Evolutionary conservation across 1,284 basidiomycete species (phyloP).

Genomic region (Austropuccinia psidii): DNA sequence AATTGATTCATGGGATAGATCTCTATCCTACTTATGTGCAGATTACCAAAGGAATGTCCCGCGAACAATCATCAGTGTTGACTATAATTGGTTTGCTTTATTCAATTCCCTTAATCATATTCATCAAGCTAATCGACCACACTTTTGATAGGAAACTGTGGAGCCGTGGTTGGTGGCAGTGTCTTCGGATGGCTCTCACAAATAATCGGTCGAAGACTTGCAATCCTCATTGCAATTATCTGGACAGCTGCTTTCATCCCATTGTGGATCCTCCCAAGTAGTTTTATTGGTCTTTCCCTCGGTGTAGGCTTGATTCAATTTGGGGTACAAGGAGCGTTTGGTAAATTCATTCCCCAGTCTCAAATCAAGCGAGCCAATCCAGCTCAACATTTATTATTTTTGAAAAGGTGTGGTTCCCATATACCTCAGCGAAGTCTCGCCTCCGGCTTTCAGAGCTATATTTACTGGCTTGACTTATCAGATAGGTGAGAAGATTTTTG

Average conservation of each 20-base stretch:
- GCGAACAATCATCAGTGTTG: slow-evolving; percentile 5
- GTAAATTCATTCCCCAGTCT: slow-evolving; percentile 44
- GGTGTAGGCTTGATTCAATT: slow-evolving; percentile 64
- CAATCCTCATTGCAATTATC: slow-evolving; percentile 59
- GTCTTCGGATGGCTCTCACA: slow-evolving; percentile 73
- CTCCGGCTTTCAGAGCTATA: slow-evolving; percentile 83
- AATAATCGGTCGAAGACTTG: slow-evolving; percentile 77
- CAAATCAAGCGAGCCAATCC: background rate
- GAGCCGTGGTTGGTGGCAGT: slow-evolving; percentile 57
- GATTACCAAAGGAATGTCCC: slow-evolving; percentile 40
- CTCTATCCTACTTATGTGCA: slow-evolving; percentile 64
- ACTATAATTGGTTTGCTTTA: slow-evolving; percentile 5
- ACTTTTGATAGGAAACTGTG: slow-evolving; percentile 42
- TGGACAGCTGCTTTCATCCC: slow-evolving; percentile 53
- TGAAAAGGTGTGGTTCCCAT: slow-evolving; percentile 61
- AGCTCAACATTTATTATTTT: background rate
- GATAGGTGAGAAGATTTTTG: slow-evolving; percentile 55
- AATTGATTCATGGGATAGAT: slow-evolving; percentile 8
- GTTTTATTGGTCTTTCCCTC: slow-evolving; percentile 46
- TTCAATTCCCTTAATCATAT: background rate
- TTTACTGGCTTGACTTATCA: slow-evolving; percentile 91
- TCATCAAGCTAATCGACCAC: slow-evolving; percentile 38
- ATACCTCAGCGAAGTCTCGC: slow-evolving; percentile 79
- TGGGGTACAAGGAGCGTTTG: slow-evolving; percentile 42
- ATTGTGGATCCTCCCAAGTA: slow-evolving; percentile 49